A percentile compares a stretch with the other conserved stretches of the same genome.
phyloP scores from a whole-genome alignment of 2,329 filamentous ascomycete genomes.

The Colletotrichum gloeosporioides region DNA sequence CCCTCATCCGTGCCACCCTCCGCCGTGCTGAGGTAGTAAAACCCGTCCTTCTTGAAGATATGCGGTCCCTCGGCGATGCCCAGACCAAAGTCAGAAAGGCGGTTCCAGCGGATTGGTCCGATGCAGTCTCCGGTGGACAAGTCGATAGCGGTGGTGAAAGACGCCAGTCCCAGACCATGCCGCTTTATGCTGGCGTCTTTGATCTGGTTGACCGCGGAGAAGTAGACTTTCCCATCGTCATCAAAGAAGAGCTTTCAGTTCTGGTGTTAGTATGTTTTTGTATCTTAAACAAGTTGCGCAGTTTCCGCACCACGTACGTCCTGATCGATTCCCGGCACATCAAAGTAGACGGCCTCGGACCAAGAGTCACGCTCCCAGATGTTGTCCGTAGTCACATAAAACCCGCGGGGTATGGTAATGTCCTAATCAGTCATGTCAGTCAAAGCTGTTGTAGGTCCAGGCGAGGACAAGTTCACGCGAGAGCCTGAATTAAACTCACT shows the following conservation, averaged over 20 bases:
- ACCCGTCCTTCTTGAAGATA: conserved; percentile 47
- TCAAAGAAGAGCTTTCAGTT: not conserved
- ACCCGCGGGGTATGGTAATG: not conserved
- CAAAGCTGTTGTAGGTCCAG: too few relatives aligned
- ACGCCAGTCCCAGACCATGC: not conserved
- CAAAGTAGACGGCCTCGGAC: not conserved
- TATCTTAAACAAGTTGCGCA: too few relatives aligned
- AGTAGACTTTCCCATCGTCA: not conserved
- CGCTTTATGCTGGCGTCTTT: not conserved
- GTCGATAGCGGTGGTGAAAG: not conserved
- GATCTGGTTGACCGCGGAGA: not conserved
- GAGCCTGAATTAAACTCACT: not conserved
- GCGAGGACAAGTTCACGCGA: too few relatives aligned
- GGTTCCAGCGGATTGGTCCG: not conserved
- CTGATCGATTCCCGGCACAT: not conserved
- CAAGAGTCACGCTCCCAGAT: not conserved
- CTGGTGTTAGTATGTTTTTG: not conserved
- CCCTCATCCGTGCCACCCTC: conserved; percentile 48
- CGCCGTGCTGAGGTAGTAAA: conserved; percentile 55
- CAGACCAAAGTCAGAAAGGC: not conserved
- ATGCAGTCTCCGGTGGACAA: not conserved
- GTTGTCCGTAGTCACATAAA: not conserved
- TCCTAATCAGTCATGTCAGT: not conserved
- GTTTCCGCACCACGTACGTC: not conserved
- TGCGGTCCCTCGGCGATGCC: conserved; percentile 40